A percentile compares a stretch with the other conserved stretches of the same genome.
Evolutionary conservation across 2,329 filamentous ascomycete genomes (phyloP).

Genomic region (Aspergillus quadricinctus): DNA sequence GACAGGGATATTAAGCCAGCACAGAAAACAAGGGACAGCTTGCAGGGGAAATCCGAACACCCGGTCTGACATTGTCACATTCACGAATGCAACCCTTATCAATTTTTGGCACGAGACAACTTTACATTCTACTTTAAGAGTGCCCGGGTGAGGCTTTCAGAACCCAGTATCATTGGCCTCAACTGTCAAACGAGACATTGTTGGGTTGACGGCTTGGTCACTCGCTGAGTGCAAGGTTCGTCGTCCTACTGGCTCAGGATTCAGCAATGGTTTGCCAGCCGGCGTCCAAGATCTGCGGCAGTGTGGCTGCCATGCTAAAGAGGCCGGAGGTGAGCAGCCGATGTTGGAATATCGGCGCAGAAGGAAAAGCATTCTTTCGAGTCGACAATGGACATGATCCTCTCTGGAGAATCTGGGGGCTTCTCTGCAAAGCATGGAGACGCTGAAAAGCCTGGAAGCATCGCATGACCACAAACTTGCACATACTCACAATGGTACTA

Average conservation of each 20-base stretch:
- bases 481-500: not conserved
- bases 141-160: not conserved
- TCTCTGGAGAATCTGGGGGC: no score
- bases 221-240: no score
- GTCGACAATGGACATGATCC: not conserved
- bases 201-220: not conserved
- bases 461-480: not conserved
- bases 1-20: not conserved
- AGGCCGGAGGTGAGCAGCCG: not conserved
- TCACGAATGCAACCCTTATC: not conserved
- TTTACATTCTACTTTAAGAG: not conserved
- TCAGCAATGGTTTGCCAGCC: no score
- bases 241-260: no score
- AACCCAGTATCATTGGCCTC: not conserved
- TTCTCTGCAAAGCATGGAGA: not conserved
- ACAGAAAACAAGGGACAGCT: no score
- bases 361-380: not conserved
- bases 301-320: not conserved
- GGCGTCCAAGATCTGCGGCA: not conserved
- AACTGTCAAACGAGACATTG: not conserved
- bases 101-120: no score
- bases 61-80: not conserved
- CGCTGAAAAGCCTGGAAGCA: not conserved
- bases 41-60: no score
- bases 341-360: not conserved